phyloP scores from a whole-genome alignment of 495 filamentous ascomycete genomes.

The Hypoxylon fuscum region DNA sequence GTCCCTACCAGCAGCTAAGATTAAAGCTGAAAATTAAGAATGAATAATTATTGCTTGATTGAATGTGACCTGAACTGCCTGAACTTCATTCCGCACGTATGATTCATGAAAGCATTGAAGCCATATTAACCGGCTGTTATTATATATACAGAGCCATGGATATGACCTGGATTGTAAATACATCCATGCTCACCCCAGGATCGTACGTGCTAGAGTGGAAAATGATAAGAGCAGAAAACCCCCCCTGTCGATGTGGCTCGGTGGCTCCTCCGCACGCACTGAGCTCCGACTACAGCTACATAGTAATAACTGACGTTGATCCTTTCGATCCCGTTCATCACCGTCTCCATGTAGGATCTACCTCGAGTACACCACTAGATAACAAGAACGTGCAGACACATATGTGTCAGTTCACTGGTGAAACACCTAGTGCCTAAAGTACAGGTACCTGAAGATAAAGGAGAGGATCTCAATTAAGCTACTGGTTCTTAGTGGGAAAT shows the following conservation, averaged over 20 bases:
- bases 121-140: constrained; percentile 11
- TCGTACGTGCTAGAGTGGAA: neutral
- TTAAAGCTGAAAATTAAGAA: constrained; percentile 2
- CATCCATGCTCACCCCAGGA: neutral
- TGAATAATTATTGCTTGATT: neutral
- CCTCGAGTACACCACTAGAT: neutral
- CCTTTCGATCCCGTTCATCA: constrained; percentile 1
- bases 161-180: neutral
- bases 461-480: neutral
- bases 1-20: neutral
- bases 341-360: neutral
- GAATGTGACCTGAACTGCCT: neutral
- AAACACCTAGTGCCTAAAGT: neutral
- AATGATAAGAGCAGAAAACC: neutral
- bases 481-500: neutral
- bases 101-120: neutral
- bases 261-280: neutral
- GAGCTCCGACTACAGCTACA: constrained; percentile 2
- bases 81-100: constrained; percentile 1
- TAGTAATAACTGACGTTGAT: constrained; percentile 17
- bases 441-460: neutral
- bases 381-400: no score
- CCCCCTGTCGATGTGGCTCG: no score
- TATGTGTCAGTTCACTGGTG: neutral
- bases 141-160: neutral